Percentiles rank a stretch among this genome's conserved stretches.
These are phyloP conservation scores for Terfezia boudieri DNA, from an alignment of 495 filamentous ascomycete species.

Conservation along the genomic window DNA sequence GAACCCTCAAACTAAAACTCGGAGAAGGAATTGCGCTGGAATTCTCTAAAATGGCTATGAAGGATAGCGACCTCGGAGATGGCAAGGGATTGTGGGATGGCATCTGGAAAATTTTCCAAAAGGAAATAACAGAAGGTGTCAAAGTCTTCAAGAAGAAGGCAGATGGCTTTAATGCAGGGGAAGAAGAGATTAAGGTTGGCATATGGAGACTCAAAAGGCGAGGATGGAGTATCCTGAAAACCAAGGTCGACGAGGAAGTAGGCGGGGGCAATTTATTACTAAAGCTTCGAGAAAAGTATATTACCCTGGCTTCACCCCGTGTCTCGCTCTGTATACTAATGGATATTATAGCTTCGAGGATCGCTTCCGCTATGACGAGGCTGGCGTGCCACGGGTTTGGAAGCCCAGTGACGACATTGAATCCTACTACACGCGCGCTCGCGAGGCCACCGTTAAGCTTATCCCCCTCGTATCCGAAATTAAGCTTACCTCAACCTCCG, in stretches of 20 bases:
- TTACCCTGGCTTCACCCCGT: not conserved
- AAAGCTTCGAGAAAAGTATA: constrained; percentile 71
- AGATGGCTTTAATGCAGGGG: constrained; percentile 73
- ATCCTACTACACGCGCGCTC: constrained; percentile 69
- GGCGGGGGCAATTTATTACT: constrained; percentile 90
- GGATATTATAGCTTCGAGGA: constrained; percentile 47
- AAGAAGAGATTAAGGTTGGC: constrained; percentile 80
- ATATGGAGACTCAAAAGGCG: constrained; percentile 81
- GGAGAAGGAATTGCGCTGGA: constrained; percentile 75
- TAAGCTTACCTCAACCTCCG: constrained; percentile 40
- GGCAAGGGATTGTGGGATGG: constrained; percentile 92
- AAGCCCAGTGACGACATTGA: constrained; percentile 94
- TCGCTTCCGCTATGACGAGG: constrained; percentile 93
- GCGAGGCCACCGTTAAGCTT: constrained; percentile 70
- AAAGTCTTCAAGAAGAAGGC: constrained; percentile 65
- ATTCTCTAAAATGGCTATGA: constrained; percentile 68
- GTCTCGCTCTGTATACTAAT: not conserved
- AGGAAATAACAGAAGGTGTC: constrained; percentile 72
- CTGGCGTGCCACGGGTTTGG: constrained; percentile 89
- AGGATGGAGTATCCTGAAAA: constrained; percentile 73
- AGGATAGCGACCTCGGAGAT: constrained; percentile 14
- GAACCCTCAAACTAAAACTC: constrained; percentile 73
- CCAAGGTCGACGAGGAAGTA: constrained; percentile 91
- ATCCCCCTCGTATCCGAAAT: constrained; percentile 83
- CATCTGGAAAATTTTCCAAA: constrained; percentile 68